A percentile compares a stretch with the other conserved stretches of the same genome.
phyloP scores from a whole-genome alignment of 805 yeast genomes.

The Pichia phayaonensis region DNA sequence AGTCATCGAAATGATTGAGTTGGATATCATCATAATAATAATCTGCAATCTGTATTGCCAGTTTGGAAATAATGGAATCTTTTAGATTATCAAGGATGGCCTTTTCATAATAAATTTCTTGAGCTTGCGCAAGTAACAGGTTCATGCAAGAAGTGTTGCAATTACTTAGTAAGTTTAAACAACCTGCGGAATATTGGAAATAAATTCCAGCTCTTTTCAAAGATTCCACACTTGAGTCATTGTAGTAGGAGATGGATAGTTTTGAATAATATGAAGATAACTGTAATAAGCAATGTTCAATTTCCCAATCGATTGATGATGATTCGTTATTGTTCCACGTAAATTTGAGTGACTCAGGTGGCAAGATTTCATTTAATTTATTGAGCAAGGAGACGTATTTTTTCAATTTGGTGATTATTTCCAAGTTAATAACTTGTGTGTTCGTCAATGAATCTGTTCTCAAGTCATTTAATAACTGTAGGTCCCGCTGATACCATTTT shows the following conservation, averaged over 20 bases:
- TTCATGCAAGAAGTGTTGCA: background rate
- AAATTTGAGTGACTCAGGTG: slow-evolving; percentile 51
- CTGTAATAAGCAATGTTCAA: slow-evolving; percentile 56
- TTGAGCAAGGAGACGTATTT: slow-evolving; percentile 40
- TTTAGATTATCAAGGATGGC: slow-evolving; percentile 46
- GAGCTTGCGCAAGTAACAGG: slow-evolving; percentile 63
- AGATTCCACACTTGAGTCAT: slow-evolving; percentile 43
- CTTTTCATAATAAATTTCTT: slow-evolving; percentile 77
- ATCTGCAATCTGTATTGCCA: slow-evolving; percentile 56
- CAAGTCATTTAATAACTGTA: slow-evolving; percentile 35
- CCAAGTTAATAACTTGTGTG: slow-evolving; percentile 6
- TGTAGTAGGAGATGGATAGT: slow-evolving; percentile 34
- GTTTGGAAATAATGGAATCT: slow-evolving; percentile 52
- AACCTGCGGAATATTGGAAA: slow-evolving; percentile 70
- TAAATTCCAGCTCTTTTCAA: slow-evolving; percentile 53
- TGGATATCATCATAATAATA: slow-evolving; percentile 45
- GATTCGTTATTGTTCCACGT: slow-evolving; percentile 57
- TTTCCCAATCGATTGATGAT: slow-evolving; percentile 51
- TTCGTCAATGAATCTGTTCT: slow-evolving; percentile 26
- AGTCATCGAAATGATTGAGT: slow-evolving; percentile 53
- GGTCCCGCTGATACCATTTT: slow-evolving; percentile 21
- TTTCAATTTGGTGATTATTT: slow-evolving; percentile 7
- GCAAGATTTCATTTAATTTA: slow-evolving; percentile 48
- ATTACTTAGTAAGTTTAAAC: slow-evolving; percentile 18
- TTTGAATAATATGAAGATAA: slow-evolving; percentile 58